Base-by-base conservation (phyloP, 2,329 filamentous ascomycete species). In the Diaporthe helianthi region DNA sequence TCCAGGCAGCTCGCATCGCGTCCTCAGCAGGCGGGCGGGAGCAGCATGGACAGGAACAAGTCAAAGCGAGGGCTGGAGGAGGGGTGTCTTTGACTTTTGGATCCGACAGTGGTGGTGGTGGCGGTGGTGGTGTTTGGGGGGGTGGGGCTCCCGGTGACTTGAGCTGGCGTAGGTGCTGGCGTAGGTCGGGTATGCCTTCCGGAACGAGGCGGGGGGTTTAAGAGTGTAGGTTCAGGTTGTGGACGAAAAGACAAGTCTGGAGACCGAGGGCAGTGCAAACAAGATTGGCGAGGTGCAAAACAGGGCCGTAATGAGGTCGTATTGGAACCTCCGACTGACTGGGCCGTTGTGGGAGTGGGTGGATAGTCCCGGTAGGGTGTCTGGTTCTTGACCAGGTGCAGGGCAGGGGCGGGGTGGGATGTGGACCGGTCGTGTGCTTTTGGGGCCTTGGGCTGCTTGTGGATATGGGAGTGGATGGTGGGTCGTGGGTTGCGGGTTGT, bases 1-100 rank as follows among this genome's bases (percentile, higher is more conserved):
- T 63, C 44, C 58, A 60, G 66, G 29, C 46, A 64, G 54, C 54
- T 68, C 46, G 47, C 66, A 68, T 68, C n/a, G 47, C 66, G 66
- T 60, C 46, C 51, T 53, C 51, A 60, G 65, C 58, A 29, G 41
- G 22, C 58, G 10, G 13, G 58, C 26, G 19, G 58, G n/a, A 47
- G 29, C 26, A 33, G 41, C 58, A 61, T 61, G 41, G 38, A 47
- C 41, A 29, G 19, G 12, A 13, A 22, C 53, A 38, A 19, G 29
- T 22, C 29, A 24, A 22, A 29, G 41, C 7, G n/a, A n/a, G n/a
- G n/a, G n/a, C 41, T 24, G 26, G 29, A 47, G 26, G 7, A 15
- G 38, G 44, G 13, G 19, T 0, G 31, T 33, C 44, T 36, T 10
- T 63, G 38, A 8, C 29, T 19, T 63, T 63, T 63, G 24, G 41